phyloP scores from a whole-genome alignment of 148 eudicot genomes.

The Arbutus unedo region DNA sequence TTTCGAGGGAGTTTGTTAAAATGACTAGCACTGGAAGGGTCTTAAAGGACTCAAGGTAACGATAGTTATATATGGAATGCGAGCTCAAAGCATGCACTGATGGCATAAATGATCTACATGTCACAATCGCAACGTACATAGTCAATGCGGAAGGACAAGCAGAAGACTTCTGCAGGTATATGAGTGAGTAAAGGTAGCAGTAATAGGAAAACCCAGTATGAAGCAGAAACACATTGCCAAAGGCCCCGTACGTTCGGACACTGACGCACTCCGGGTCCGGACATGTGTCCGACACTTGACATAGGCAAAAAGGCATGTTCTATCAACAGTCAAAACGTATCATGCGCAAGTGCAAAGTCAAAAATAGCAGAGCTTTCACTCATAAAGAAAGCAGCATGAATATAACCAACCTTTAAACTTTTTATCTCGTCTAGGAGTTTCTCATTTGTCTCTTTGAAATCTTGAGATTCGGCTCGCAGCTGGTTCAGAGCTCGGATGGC shows the following conservation, averaged over 20 bases:
- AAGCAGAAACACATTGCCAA: not conserved
- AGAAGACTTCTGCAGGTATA: not conserved
- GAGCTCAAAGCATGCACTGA: not conserved
- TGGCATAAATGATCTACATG: not conserved
- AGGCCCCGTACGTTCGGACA: not conserved
- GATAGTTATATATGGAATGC: not conserved
- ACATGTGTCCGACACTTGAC: not conserved
- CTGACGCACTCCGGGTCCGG: not conserved
- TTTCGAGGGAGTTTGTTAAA: not conserved
- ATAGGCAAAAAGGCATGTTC: not conserved
- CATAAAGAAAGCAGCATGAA: not conserved
- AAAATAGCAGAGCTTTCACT: not conserved
- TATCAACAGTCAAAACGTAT: not conserved
- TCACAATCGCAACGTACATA: not conserved
- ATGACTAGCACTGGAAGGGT: not conserved
- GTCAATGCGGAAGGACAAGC: not conserved
- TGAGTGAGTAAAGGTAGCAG: not conserved
- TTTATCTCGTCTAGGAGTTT: constrained; percentile 72
- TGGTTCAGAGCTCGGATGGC: constrained; percentile 67
- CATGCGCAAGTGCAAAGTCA: not conserved
- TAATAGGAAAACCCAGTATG: not conserved
- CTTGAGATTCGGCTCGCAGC: constrained; percentile 56
- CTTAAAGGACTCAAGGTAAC: not conserved
- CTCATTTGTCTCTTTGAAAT: constrained; percentile 53
- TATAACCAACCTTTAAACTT: constrained; percentile 65